A percentile compares a stretch with the other conserved stretches of the same genome.
Evolutionary conservation across 768 basidiomycete species (phyloP).

Genomic region (Termitomyces eurrhizus): DNA sequence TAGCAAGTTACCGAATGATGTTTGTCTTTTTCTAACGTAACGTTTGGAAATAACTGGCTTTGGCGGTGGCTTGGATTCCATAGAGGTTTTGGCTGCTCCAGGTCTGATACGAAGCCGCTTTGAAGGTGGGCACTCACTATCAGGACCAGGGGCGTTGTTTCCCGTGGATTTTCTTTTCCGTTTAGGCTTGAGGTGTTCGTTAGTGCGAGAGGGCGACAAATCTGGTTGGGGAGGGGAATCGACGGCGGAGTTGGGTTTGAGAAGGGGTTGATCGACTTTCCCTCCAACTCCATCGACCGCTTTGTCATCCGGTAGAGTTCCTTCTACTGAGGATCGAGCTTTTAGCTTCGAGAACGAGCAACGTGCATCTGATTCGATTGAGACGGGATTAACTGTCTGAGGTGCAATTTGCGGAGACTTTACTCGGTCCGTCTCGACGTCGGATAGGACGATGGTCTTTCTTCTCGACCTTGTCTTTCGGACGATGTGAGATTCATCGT

Average conservation of each 20-base stretch:
- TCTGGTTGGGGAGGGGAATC: not conserved
- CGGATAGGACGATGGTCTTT: slow-evolving; percentile 13
- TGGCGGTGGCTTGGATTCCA: not conserved
- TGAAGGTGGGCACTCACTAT: not conserved
- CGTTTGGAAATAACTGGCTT: slow-evolving; percentile 22
- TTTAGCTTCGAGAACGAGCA: not conserved
- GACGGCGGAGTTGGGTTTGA: not conserved
- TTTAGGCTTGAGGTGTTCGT: not conserved
- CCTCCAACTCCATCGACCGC: not conserved
- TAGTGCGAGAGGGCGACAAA: not conserved
- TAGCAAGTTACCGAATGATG: slow-evolving; percentile 23
- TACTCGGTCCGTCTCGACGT: slow-evolving; percentile 8
- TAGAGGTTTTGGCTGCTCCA: not conserved
- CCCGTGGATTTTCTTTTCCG: slow-evolving; percentile 11
- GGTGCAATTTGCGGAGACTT: not conserved
- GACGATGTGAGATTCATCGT: slow-evolving; percentile 6
- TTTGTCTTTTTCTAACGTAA: slow-evolving; percentile 29
- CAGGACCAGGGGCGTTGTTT: not conserved
- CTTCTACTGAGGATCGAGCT: not conserved
- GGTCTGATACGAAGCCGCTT: slow-evolving; percentile 8
- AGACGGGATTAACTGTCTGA: not conserved
- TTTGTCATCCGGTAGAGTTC: not conserved
- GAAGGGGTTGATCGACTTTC: not conserved
- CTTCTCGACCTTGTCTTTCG: slow-evolving; percentile 7
- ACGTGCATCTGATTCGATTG: not conserved